Evolutionary conservation across 2,329 filamentous ascomycete genomes (phyloP).

Genomic region (Trichoderma afroharzianum): DNA sequence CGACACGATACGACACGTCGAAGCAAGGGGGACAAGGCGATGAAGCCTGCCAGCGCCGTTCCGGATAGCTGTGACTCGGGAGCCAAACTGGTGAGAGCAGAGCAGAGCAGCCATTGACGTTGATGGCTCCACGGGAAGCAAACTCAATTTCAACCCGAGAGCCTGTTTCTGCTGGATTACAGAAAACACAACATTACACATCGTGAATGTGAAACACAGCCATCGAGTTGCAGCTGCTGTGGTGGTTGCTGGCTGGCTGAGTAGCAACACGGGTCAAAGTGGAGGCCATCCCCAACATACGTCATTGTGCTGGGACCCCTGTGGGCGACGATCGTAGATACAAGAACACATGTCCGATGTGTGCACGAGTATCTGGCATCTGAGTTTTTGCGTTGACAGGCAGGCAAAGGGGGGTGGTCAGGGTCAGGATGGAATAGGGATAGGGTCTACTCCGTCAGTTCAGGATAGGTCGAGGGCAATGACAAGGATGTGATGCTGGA

Average conservation of each 20-base stretch:
- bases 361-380: not conserved
- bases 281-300: slow-evolving; percentile 1
- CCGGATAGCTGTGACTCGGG: not conserved
- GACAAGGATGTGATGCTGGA: not conserved
- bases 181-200: not conserved
- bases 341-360: not conserved
- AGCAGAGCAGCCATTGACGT: slow-evolving; percentile 8
- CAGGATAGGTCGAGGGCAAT: not conserved
- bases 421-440: not conserved
- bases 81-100: no score
- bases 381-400: not conserved
- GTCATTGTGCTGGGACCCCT: slow-evolving; percentile 13
- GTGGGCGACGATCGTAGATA: slow-evolving; percentile 13
- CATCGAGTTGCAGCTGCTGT: not conserved
- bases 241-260: not conserved
- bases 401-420: not conserved
- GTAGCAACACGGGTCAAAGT: not conserved
- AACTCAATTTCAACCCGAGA: not conserved
- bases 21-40: not conserved
- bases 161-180: not conserved
- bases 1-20: not conserved
- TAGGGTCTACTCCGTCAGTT: no score
- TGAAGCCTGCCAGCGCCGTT: not conserved
- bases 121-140: slow-evolving; percentile 1
- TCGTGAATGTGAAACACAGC: not conserved